Evolutionary conservation across 495 filamentous ascomycete genomes (phyloP).

Genomic region (Neurospora discreta): DNA sequence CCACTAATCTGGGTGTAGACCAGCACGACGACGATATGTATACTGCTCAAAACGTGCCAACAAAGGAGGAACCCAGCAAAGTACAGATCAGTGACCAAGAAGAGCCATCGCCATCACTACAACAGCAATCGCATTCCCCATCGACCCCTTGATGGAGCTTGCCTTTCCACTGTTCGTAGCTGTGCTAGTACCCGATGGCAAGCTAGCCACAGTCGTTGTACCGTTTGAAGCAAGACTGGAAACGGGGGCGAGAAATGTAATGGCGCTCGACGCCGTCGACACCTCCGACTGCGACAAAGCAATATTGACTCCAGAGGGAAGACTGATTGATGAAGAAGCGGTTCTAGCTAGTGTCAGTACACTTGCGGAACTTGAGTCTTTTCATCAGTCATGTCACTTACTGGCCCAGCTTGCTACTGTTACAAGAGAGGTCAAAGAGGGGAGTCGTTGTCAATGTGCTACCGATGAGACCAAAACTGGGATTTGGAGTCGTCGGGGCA

Average conservation of each 20-base stretch:
- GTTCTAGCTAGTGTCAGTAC: constrained; percentile 8
- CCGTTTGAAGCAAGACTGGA: neutral
- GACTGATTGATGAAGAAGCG: neutral
- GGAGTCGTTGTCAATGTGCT: constrained; percentile 39
- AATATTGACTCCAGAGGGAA: neutral
- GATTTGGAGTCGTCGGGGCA: constrained; percentile 41
- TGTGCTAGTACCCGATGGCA: neutral
- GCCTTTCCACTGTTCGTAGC: neutral
- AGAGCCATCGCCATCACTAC: constrained; percentile 16
- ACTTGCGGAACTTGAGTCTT: neutral
- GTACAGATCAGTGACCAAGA: neutral
- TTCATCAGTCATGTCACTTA: neutral
- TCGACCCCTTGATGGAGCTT: constrained; percentile 8
- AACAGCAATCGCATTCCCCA: constrained; percentile 19
- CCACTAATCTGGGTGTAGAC: neutral
- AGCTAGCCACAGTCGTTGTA: neutral
- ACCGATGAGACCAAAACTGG: constrained; percentile 56
- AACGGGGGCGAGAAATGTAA: neutral
- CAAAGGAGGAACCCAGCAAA: neutral
- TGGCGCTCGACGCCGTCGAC: neutral
- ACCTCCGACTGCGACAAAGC: neutral
- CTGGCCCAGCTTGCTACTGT: constrained; percentile 2
- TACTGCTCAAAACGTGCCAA: neutral
- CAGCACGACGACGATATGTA: neutral
- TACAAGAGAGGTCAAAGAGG: constrained; percentile 53